These are phyloP conservation scores for Boletus reticulatus DNA, from an alignment of 768 basidiomycete genomes.

Conservation along the genomic window DNA sequence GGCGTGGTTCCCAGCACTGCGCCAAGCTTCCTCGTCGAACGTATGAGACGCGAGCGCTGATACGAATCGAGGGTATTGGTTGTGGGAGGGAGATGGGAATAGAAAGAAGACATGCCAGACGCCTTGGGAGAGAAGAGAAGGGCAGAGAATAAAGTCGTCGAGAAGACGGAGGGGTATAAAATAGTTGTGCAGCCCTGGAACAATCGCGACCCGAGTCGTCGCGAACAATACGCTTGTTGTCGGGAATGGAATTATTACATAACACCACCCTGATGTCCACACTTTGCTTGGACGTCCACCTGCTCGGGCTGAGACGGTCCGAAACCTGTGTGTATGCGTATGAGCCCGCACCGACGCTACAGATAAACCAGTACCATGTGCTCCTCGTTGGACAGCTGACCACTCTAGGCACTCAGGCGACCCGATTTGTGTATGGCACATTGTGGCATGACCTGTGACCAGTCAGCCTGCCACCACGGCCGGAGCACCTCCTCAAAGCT, in stretches of 20 bases:
- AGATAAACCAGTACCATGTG: too few species aligned
- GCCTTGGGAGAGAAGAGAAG: neutral
- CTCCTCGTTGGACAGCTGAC: neutral
- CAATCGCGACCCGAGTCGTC: neutral
- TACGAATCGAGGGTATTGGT: constrained; percentile 30
- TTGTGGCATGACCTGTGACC: neutral
- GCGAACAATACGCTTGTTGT: constrained; percentile 11
- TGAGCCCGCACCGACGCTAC: too few species aligned
- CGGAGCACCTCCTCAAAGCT: too few species aligned
- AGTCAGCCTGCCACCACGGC: too few species aligned
- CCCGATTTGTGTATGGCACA: neutral
- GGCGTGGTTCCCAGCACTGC: constrained; percentile 38
- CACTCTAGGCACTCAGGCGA: neutral
- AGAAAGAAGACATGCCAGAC: constrained; percentile 23
- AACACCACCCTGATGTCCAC: neutral
- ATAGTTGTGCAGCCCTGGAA: constrained; percentile 7
- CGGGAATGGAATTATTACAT: constrained; percentile 14
- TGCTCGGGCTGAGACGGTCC: too few species aligned
- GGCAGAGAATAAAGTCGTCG: neutral
- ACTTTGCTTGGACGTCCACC: too few species aligned
- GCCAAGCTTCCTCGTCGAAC: constrained; percentile 37
- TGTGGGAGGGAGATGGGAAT: constrained; percentile 33
- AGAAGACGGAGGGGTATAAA: neutral
- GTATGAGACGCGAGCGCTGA: constrained; percentile 36
- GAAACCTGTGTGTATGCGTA: too few species aligned